Evolutionary conservation across 2,329 filamentous ascomycete species (phyloP), one percentile per base, ranked within the genome.

Genomic region (Neofusicoccum sp.): DNA sequence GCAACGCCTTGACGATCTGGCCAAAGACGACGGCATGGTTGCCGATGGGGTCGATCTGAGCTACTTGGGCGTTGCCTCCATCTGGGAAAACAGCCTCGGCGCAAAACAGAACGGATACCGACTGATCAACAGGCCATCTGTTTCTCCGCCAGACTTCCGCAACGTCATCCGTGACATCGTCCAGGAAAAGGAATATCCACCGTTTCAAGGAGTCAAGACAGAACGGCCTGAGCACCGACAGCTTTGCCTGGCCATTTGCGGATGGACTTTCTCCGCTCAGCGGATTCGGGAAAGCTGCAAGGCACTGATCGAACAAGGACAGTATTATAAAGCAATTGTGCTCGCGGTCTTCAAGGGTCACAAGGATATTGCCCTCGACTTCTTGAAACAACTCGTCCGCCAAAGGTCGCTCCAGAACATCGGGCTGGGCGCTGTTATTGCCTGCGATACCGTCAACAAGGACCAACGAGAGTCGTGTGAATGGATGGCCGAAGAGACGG

Each of bases 311-410:
- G 72, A 79, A 5, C 73, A 81, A 49, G 80, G 80, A 14, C 80
- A 74, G n/a, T 84, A 89, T 69, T 92, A 91, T 53, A 90, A 89
- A 80, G 87, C 88, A 9, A 88, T 91, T 24, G 89, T 89, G 0
- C 84, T 89, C 63, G 89, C 90, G 1, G 79, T 93, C 1, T 91
- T 93, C 71, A 84, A 87, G 60, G 89, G 89, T 11, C 81, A 89
- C 67, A 86, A 83, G 33, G 82, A 86, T 41, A 80, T 87, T 58
- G 89, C 90, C 1, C 82, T 93, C 6, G 82, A 86, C 59, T 84
- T 91, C 9, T 81, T 93, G 28, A 89, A 89, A 65, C 81, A 80
- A 44, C 86, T 87, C 4, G 89, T 89, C 64, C 80, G 83, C 3
- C 85, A 89, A 64, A 82, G 90, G 38, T 79, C 89, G 6, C 89